Evolutionary conservation across 257 asterid species (phyloP), one percentile per base, ranked within the genome.

Genomic region (Petunia secreta): DNA sequence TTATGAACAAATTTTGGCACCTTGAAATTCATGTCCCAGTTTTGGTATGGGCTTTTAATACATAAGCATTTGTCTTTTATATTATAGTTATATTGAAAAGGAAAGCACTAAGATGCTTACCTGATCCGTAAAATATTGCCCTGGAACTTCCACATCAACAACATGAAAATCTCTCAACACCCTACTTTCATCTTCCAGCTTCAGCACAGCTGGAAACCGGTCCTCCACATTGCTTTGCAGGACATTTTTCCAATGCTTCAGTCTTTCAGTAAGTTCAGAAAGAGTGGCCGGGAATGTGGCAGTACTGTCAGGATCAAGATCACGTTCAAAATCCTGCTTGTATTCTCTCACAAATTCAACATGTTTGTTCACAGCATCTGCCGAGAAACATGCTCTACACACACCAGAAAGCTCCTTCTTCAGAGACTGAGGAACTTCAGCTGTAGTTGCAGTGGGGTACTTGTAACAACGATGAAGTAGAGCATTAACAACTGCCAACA

Each of bases 391-490:
- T 83, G 99, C 99, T 83, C 97, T 91, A 88, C 99, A 96, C 83
- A 96, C 99, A 80, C 99, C 99, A 86, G 99, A 96, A 63, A 96
- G 99, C 91, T 96, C 99, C 85, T 96, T 96, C 83, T 94, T 96
- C 58, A 96, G 92, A 83, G 99, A 89, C 75, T 91, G 97, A 50
- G 99, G 98, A 89, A 96, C 99, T 90, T 96, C 99, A 50, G 97
- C 99, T 77, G 98, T 96, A 59, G 98, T 96, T 60, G 97, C 98
- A 60, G 98, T 94, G 16, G 99, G 99, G 83, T 96, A 96, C 88
- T 96, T 96, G 88, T 96, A 96, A 87, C 99, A 96, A 16, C 99
- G 99, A 81, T 96, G 99, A 84, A 96, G 99, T 86, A 96, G 81
- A 74, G 99, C 99, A 82, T 96, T 96, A 50, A 96, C 99, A 82